phyloP scores from a whole-genome alignment of 1,284 basidiomycete species.

The Austropuccinia psidii region DNA sequence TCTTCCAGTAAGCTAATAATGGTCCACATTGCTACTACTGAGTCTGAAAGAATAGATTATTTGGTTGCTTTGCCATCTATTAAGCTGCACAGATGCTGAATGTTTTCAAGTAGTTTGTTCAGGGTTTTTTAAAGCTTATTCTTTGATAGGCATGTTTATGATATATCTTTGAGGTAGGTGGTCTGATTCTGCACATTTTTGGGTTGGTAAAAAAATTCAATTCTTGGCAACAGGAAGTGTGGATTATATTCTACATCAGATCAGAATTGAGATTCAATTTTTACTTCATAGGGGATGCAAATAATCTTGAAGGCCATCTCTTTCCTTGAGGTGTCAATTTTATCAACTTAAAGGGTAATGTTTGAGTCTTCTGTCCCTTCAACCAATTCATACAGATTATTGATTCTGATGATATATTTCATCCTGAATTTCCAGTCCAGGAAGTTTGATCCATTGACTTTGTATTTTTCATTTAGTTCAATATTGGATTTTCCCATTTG shows the following conservation, averaged over 20 bases:
- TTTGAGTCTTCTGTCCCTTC: background rate
- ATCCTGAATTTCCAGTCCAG: constrained; percentile 3
- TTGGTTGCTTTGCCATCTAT: background rate
- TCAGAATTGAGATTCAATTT: background rate
- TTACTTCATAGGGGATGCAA: background rate
- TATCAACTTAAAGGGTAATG: background rate
- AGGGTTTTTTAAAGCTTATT: background rate
- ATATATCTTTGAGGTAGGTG: constrained; percentile 3
- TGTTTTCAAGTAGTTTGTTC: background rate
- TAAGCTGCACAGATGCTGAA: background rate
- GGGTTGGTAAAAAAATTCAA: background rate
- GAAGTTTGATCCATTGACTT: background rate
- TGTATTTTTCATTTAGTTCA: background rate
- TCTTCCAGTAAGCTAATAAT: background rate
- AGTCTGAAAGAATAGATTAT: background rate
- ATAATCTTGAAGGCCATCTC: background rate
- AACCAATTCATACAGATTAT: background rate
- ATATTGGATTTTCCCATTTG: background rate
- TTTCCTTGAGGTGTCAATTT: background rate
- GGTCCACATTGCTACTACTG: background rate
- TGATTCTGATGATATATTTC: background rate
- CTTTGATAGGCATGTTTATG: background rate
- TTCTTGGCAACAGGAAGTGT: background rate
- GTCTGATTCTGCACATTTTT: constrained; percentile 6
- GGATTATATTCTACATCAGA: background rate